These are phyloP conservation scores for Zygoascus bituminiphila DNA, from an alignment of 805 yeast genomes.

Conservation along the genomic window DNA sequence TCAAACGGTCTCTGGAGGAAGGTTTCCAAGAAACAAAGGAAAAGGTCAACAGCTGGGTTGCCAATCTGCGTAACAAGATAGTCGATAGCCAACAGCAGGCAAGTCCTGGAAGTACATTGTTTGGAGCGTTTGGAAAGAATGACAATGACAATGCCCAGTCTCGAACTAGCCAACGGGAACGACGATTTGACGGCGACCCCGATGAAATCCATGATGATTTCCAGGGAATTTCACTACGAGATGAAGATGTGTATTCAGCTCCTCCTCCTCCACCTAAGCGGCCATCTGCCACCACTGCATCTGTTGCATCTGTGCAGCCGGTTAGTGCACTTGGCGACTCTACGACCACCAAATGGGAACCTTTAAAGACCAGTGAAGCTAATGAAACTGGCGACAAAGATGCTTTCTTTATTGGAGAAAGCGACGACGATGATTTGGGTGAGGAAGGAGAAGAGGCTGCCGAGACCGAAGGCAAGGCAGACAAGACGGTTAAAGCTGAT, in stretches of 20 bases:
- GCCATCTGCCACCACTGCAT: conserved; percentile 21
- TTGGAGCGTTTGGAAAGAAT: conserved; percentile 4
- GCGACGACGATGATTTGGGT: conserved; percentile 35
- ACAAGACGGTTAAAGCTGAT: no score
- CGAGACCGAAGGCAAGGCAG: no score
- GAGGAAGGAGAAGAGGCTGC: conserved; percentile 2
- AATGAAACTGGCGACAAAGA: conserved; percentile 34
- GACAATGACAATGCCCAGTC: not conserved
- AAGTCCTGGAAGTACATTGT: conserved; percentile 11
- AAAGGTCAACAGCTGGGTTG: conserved; percentile 72
- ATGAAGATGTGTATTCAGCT: conserved; percentile 16
- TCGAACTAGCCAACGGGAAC: not conserved
- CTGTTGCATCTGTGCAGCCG: conserved; percentile 7
- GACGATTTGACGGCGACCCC: conserved; percentile 45
- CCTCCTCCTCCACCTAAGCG: conserved; percentile 26
- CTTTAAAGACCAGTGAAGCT: conserved; percentile 34
- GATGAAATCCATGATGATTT: conserved; percentile 44
- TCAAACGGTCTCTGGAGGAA: conserved; percentile 59
- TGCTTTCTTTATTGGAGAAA: conserved; percentile 44
- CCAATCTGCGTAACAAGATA: conserved; percentile 49
- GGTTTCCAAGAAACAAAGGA: conserved; percentile 76
- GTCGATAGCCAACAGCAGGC: conserved; percentile 31
- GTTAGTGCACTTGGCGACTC: conserved; percentile 21
- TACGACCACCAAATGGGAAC: conserved; percentile 34
- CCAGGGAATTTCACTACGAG: conserved; percentile 40